These are phyloP conservation scores for Tuber brumale DNA, from an alignment of 495 filamentous ascomycete genomes.

Conservation along the genomic window DNA sequence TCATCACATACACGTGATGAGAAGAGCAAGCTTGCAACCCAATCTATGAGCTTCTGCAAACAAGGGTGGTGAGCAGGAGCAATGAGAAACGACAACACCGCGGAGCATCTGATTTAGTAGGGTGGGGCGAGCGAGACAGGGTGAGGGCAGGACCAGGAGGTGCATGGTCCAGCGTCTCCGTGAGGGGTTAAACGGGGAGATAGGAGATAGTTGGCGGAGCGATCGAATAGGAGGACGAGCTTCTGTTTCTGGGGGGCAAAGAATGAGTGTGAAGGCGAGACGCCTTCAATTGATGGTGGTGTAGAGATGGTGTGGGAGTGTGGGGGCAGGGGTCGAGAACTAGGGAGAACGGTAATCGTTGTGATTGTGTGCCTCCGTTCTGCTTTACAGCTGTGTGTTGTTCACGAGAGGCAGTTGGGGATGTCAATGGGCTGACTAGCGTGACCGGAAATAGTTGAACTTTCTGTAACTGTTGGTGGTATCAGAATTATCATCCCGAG, in stretches of 20 bases:
- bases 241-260: slow-evolving; percentile 35
- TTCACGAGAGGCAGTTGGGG: slow-evolving; percentile 38
- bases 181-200: slow-evolving; percentile 42
- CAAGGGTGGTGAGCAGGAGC: slow-evolving; percentile 23
- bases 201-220: slow-evolving; percentile 36
- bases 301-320: slow-evolving; percentile 24
- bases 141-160: slow-evolving; percentile 34
- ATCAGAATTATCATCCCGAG: slow-evolving; percentile 28
- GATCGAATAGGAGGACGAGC: slow-evolving; percentile 38
- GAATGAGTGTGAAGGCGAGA: slow-evolving; percentile 32
- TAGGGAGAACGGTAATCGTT: slow-evolving; percentile 40
- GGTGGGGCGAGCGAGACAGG: slow-evolving; percentile 41
- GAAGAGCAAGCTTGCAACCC: slow-evolving; percentile 35
- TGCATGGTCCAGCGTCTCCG: slow-evolving; percentile 33
- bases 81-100: slow-evolving; percentile 34
- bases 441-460: slow-evolving; percentile 41
- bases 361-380: slow-evolving; percentile 41
- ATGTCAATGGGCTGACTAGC: slow-evolving; percentile 39
- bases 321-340: slow-evolving; percentile 39
- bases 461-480: slow-evolving; percentile 39
- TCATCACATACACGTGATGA: slow-evolving; percentile 42
- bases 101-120: slow-evolving; percentile 38
- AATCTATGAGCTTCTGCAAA: slow-evolving; percentile 42
- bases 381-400: slow-evolving; percentile 42
- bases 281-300: slow-evolving; percentile 31